Conservation (phyloP, 1,139 yeast species). For the Saccharomycopsis crataegensis region DNA sequence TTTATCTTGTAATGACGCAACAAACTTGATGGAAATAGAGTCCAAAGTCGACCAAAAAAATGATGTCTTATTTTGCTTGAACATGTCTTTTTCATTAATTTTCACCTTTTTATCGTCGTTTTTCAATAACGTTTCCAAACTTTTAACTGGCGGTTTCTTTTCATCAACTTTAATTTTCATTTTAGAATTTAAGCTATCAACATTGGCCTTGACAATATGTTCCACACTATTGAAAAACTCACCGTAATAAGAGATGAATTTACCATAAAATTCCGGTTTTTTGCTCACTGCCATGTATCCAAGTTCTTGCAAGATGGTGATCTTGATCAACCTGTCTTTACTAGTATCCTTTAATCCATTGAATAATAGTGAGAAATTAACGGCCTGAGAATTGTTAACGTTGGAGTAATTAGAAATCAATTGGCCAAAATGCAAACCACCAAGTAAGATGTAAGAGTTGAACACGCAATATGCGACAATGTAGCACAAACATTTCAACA, state of each 20-base stretch:
- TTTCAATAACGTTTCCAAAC: not conserved
- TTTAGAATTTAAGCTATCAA: not conserved
- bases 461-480: constrained; percentile 5
- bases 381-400: not conserved
- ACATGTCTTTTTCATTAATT: not conserved
- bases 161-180: not conserved
- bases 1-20: constrained; percentile 11
- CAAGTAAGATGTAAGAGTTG: constrained; percentile 17
- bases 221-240: not conserved
- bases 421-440: constrained; percentile 16
- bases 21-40: constrained; percentile 11
- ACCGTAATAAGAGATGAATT: not conserved
- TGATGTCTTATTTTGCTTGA: not conserved
- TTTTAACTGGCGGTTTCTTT: not conserved
- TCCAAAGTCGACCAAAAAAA: constrained; percentile 10
- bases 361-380: constrained; percentile 8
- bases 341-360: constrained; percentile 1
- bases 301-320: constrained; percentile 13
- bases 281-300: constrained; percentile 4
- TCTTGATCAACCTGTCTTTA: not conserved
- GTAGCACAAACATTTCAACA: constrained; percentile 4
- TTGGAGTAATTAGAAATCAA: constrained; percentile 12
- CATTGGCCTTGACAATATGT: not conserved
- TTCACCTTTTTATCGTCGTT: not conserved
- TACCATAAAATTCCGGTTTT: constrained; percentile 2